Evolutionary conservation across 768 basidiomycete genomes (phyloP).

Genomic region (Russula griseocarnosa): DNA sequence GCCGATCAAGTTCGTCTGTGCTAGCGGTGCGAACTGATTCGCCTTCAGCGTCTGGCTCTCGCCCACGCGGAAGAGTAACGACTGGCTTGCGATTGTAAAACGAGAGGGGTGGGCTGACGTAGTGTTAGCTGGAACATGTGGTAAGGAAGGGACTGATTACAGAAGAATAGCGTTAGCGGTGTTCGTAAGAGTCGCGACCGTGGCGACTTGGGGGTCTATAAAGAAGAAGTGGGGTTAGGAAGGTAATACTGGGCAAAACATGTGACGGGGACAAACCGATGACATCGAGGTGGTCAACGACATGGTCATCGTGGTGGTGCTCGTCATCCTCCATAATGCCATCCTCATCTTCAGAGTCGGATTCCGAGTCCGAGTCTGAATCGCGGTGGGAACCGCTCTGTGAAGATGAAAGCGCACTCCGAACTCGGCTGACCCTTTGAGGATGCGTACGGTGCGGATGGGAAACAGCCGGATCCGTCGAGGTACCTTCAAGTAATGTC

Average conservation of each 20-base stretch:
- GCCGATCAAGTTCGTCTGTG: slow-evolving; percentile 55
- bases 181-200: slow-evolving; percentile 71
- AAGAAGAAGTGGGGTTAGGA: slow-evolving; percentile 11
- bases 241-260: slow-evolving; percentile 3
- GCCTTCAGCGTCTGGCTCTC: slow-evolving; percentile 29
- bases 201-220: slow-evolving; percentile 68
- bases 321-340: slow-evolving; percentile 28
- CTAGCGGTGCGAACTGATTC: slow-evolving; percentile 39
- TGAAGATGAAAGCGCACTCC: slow-evolving; percentile 44
- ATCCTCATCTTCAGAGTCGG: slow-evolving; percentile 22
- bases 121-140: not conserved
- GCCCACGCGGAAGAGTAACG: slow-evolving; percentile 48
- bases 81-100: slow-evolving; percentile 70
- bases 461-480: slow-evolving; percentile 36
- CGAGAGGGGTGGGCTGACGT: slow-evolving; percentile 57
- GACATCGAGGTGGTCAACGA: slow-evolving; percentile 80
- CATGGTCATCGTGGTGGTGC: slow-evolving; percentile 65
- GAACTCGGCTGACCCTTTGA: slow-evolving; percentile 41
- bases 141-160: slow-evolving; percentile 35
- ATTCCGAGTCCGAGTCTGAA: slow-evolving; percentile 19
- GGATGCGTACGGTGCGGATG: slow-evolving; percentile 27
- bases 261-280: slow-evolving; percentile 48
- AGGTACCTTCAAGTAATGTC: slow-evolving; percentile 12
- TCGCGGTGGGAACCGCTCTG: slow-evolving; percentile 24
- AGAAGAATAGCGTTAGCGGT: slow-evolving; percentile 76